These are phyloP conservation scores for Mycena chlorophos DNA, from an alignment of 768 basidiomycete species.

Conservation along the genomic window DNA sequence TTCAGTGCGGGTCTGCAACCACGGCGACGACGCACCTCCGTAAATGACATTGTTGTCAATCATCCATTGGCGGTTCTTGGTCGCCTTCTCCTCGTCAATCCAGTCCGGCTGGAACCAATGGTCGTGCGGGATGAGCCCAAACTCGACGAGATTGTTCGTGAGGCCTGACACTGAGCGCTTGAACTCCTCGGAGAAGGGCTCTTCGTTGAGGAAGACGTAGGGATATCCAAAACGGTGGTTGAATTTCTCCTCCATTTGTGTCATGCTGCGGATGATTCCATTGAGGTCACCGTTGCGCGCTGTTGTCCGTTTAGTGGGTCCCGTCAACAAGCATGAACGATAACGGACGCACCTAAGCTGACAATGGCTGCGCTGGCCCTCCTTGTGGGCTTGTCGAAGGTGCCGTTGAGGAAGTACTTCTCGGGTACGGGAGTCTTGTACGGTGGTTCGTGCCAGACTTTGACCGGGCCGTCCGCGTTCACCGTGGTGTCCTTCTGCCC, in stretches of 20 bases:
- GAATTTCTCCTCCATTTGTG: constrained; percentile 65
- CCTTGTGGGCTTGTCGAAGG: constrained; percentile 36
- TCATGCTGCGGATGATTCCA: constrained; percentile 63
- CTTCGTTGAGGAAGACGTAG: constrained; percentile 88
- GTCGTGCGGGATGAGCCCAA: constrained; percentile 65
- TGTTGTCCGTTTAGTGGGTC: constrained; percentile 17
- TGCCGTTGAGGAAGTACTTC: constrained; percentile 50
- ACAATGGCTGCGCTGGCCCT: constrained; percentile 85
- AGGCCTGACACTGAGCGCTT: constrained; percentile 48
- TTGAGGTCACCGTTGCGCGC: constrained; percentile 63
- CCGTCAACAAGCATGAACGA: not conserved
- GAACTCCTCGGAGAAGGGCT: constrained; percentile 74
- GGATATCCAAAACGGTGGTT: constrained; percentile 80
- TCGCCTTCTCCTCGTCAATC: constrained; percentile 74
- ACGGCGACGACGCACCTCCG: constrained; percentile 36
- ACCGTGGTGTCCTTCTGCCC: constrained; percentile 16
- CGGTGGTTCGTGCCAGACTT: constrained; percentile 37
- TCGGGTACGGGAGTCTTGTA: constrained; percentile 62
- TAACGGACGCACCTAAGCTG: constrained; percentile 51
- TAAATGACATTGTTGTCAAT: constrained; percentile 46
- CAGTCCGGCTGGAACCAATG: constrained; percentile 79
- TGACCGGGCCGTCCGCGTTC: not conserved
- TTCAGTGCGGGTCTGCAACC: constrained; percentile 28
- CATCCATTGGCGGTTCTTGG: constrained; percentile 60
- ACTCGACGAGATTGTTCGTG: constrained; percentile 38